Percentiles rank a stretch among this genome's conserved stretches.
phyloP scores from a whole-genome alignment of 768 basidiomycete genomes.

The Boletus rufocinnamomeus region DNA sequence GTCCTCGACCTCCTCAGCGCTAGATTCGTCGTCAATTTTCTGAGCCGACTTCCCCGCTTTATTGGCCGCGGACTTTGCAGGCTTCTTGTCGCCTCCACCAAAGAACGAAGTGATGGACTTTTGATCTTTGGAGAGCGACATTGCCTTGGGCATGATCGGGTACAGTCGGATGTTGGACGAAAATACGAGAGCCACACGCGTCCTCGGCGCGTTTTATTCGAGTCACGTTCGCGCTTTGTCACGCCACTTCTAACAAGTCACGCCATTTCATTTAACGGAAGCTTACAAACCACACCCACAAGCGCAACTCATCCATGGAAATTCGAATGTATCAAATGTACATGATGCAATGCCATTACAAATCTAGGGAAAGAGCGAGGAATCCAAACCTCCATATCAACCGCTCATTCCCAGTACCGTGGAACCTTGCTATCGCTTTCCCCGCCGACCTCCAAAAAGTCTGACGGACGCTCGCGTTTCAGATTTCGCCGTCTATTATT shows the following conservation, averaged over 20 bases:
- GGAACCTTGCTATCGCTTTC: slow-evolving; percentile 65
- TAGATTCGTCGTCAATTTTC: slow-evolving; percentile 33
- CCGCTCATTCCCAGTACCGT: slow-evolving; percentile 72
- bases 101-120: slow-evolving; percentile 60
- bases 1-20: slow-evolving; percentile 37
- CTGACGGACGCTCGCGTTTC: slow-evolving; percentile 81
- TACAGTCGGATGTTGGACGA: neutral
- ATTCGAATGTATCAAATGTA: slow-evolving; percentile 8
- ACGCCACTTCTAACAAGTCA: slow-evolving; percentile 18
- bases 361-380: slow-evolving; percentile 1
- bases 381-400: neutral
- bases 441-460: slow-evolving; percentile 75
- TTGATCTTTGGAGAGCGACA: slow-evolving; percentile 47
- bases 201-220: slow-evolving; percentile 15
- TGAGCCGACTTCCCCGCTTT: slow-evolving; percentile 36
- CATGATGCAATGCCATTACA: slow-evolving; percentile 13
- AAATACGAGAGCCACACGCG: slow-evolving; percentile 14
- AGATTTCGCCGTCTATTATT: slow-evolving; percentile 77
- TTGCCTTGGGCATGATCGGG: slow-evolving; percentile 51
- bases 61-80: slow-evolving; percentile 23
- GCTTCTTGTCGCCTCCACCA: slow-evolving; percentile 36
- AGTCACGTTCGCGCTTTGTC: slow-evolving; percentile 30
- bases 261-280: slow-evolving; percentile 1
- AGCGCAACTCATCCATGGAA: slow-evolving; percentile 14
- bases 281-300: slow-evolving; percentile 3